Conservation (phyloP, 2,329 filamentous ascomycete species). For the Aspergillus unguis region DNA sequence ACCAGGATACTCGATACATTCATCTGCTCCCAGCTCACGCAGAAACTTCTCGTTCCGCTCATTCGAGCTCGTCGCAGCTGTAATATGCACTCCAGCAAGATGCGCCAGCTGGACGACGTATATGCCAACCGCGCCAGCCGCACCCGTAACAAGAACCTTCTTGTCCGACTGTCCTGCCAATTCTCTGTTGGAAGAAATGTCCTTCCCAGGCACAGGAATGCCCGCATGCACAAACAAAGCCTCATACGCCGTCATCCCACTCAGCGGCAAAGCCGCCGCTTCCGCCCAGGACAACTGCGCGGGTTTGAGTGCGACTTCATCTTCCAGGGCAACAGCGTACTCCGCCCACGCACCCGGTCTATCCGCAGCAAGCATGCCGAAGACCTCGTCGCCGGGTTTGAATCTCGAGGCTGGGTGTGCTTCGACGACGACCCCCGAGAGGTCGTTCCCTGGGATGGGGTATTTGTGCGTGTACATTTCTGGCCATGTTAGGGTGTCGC, state of each 20-base stretch:
- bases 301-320: constrained; percentile 27
- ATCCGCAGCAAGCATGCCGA: constrained; percentile 24
- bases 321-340: constrained; percentile 21
- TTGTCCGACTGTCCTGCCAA: not conserved
- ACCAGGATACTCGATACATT: constrained; percentile 36
- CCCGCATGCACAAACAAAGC: constrained; percentile 30
- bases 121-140: constrained; percentile 37
- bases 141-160: constrained; percentile 38
- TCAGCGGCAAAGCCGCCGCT: constrained; percentile 28
- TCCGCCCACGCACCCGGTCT: constrained; percentile 27
- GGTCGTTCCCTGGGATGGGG: constrained; percentile 22
- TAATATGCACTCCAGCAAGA: constrained; percentile 28
- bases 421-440: constrained; percentile 20
- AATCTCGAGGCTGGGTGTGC: constrained; percentile 12
- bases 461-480: constrained; percentile 26
- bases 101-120: constrained; percentile 40
- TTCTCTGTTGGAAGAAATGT: no score
- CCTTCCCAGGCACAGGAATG: not conserved
- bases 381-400: constrained; percentile 28
- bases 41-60: constrained; percentile 34
- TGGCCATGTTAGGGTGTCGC: constrained; percentile 21
- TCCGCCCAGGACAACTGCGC: constrained; percentile 17
- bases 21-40: constrained; percentile 35
- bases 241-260: constrained; percentile 31
- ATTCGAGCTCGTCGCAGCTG: constrained; percentile 36